These are phyloP conservation scores for Zymoseptoria tritici DNA, from an alignment of 2,329 filamentous ascomycete species.

Conservation along the genomic window DNA sequence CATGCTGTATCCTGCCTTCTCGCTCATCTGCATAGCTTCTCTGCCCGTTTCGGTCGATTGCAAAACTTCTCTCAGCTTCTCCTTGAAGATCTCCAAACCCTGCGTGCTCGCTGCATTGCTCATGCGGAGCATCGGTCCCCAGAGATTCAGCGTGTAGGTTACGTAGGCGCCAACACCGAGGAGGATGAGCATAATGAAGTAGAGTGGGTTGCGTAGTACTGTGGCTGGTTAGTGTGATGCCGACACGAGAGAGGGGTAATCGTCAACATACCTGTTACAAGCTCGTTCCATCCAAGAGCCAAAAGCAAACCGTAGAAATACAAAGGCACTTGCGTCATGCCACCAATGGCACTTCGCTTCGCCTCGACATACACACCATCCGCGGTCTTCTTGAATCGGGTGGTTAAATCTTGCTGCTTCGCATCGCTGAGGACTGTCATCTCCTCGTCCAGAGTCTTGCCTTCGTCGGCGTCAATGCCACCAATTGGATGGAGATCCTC, in stretches of 20 bases:
- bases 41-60: conserved; percentile 78
- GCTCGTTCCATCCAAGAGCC: conserved; percentile 97
- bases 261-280: conserved; percentile 68
- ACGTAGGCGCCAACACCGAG: conserved; percentile 71
- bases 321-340: conserved; percentile 84
- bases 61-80: conserved; percentile 81
- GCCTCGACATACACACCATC: conserved; percentile 97
- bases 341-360: conserved; percentile 91
- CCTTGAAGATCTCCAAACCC: conserved; percentile 84
- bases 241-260: not conserved
- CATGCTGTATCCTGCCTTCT: conserved; percentile 43
- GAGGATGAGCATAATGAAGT: conserved; percentile 82
- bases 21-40: conserved; percentile 68
- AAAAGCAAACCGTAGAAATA: conserved; percentile 91
- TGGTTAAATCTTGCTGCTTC: conserved; percentile 83
- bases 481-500: conserved; percentile 85
- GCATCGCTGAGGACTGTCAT: conserved; percentile 88
- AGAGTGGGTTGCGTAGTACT: conserved; percentile 90
- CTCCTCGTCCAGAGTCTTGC: conserved; percentile 90
- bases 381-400: conserved; percentile 96
- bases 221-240: conserved; percentile 10
- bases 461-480: conserved; percentile 79
- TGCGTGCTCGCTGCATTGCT: conserved; percentile 79
- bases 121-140: conserved; percentile 95
- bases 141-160: conserved; percentile 87